Evolutionary conservation across 306 rosid genomes (phyloP), one percentile per base, ranked within the genome.

Genomic region (Hippophae rhamnoides): DNA sequence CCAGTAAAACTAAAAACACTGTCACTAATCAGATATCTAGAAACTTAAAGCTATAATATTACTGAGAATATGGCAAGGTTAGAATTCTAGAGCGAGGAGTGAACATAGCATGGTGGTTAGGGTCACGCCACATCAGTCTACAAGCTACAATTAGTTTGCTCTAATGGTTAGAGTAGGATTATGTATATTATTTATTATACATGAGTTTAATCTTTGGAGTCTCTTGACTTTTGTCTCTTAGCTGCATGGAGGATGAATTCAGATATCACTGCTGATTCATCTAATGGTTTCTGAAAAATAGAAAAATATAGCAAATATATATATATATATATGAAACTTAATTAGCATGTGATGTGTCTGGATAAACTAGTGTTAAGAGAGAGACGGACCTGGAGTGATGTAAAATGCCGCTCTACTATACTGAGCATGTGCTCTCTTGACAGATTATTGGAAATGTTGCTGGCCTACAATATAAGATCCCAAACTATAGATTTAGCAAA

Each of bases 371-470:
- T 64, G 43, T 10, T 62, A 42, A 2, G 44, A 40, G n/a, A 25
- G 46, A 66, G 47, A 69, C 47, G 52, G 47, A 84, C 90, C 90
- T 68, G 78, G 54, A 73, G 84, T 23, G 71, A 64, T 7, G 58
- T 57, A 68, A 81, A 81, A 71, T 84, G 90, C 9, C 69, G 82
- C 54, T 71, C 73, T 13, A 64, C 84, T 5, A 65, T 60, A 12
- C 43, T 74, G 43, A 81, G 61, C 82, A 84, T 55, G 13, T 70
- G 82, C 9, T 78, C 90, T 69, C 77, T 74, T 9, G 90, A 59
- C 25, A 73, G 72, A 31, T 31, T 31, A 57, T 54, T 71, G 13
- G 72, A 60, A 57, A 59, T 54, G 62, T 61, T 46, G 57, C 69
- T 78, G 60, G 61, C 50, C 90, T 84, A 69, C 52, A 75, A 9